Evolutionary conservation across 31 red algal genomes (phyloP), one percentile per base, ranked within the genome.

Genomic region (Endocladia muricata): DNA sequence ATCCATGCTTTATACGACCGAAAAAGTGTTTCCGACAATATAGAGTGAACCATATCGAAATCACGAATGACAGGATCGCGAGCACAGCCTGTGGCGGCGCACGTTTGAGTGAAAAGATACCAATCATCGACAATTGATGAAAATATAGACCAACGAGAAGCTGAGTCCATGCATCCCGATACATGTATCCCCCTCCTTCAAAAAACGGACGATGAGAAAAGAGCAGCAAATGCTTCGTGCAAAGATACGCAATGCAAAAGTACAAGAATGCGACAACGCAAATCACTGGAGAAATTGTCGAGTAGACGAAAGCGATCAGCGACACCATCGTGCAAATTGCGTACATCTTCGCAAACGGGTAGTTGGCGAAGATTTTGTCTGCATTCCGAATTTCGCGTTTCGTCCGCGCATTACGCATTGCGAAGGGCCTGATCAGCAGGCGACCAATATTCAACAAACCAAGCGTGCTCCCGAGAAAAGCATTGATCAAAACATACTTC

Each of bases 401-500:
- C 2, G 83, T 94, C 67, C 81, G 76, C 17, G 81, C 81, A 22
- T 56, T 26, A 4, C 58, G 64, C 73, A 77, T 74, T 34, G 73
- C 49, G 29, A 84, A 85, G 34, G 84, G 68, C 31, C 91, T 48
- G 4, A 85, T 43, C n/a, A 88, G 11, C 23, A 94, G 70, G 8
- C 73, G 47, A 1, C 91, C 91, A 43, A 88, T 73, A 49, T 84
- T 84, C 38, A 94, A 72, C 77, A 94, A 37, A 39, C 68, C 75
- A 23, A 94, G 28, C 1, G 76, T 60, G 43, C 74, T 83, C 4
- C 76, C 75, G 2, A 81, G 48, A 3, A 88, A 82, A 7, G 78
- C 76, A 28, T 86, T 85, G 41, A 88, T 76, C 21, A 88, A 29
- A 48, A 94, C 84, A 67, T 86, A 94, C 60, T 94, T 94, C 78